Conservation (phyloP, 176 grass and related monocot species). For the Zizania latifolia region DNA sequence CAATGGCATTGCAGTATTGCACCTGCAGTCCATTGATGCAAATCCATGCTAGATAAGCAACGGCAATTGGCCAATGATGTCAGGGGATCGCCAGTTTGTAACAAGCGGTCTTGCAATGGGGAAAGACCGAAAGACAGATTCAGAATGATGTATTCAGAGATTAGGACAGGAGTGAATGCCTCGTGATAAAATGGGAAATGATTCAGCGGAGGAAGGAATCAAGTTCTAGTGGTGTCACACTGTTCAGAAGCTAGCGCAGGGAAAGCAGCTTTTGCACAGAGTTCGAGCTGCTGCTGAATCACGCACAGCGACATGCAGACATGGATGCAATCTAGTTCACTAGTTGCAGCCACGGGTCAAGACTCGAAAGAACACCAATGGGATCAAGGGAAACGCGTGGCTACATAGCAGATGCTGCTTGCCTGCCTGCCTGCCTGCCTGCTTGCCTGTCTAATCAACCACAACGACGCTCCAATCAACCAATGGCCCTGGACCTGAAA, state of each 20-base stretch:
- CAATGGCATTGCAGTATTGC: neutral
- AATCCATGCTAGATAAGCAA: neutral
- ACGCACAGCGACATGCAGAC: neutral
- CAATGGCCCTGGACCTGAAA: neutral
- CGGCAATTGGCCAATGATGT: neutral
- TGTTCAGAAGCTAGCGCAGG: neutral
- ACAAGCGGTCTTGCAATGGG: neutral
- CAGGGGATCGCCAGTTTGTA: neutral
- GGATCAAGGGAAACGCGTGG: neutral
- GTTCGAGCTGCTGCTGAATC: neutral
- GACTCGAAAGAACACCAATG: neutral
- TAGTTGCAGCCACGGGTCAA: neutral
- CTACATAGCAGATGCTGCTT: neutral
- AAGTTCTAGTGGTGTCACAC: neutral
- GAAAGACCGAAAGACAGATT: neutral
- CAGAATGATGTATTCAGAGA: neutral
- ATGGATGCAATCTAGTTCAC: neutral
- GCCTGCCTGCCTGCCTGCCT: neutral
- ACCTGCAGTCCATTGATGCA: neutral
- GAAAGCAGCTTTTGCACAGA: neutral
- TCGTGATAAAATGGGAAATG: neutral
- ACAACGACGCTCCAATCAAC: neutral
- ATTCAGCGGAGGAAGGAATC: slow-evolving; percentile 16
- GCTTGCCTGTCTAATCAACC: neutral
- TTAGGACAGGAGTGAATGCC: neutral